Conservation (phyloP, 805 yeast species). For the Nakazawaea siamensis region DNA sequence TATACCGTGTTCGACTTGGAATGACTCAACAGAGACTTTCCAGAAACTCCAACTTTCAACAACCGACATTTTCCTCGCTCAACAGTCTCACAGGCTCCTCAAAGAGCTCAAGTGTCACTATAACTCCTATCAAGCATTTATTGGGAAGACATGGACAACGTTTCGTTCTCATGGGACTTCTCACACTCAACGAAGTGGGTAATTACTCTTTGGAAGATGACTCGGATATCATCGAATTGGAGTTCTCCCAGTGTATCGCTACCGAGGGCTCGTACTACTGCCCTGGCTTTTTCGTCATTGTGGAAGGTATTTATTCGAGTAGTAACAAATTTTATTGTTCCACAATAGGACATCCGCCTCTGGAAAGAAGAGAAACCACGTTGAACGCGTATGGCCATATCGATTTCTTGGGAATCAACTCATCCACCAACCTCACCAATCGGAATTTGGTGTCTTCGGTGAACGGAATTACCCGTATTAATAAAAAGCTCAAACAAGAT, state of each 20-base stretch:
- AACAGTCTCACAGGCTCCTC: slow-evolving; percentile 30
- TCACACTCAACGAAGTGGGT: slow-evolving; percentile 57
- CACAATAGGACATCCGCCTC: slow-evolving; percentile 79
- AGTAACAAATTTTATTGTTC: slow-evolving; percentile 67
- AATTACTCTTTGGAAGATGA: slow-evolving; percentile 76
- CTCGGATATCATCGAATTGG: slow-evolving; percentile 65
- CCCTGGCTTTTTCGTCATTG: slow-evolving; percentile 69
- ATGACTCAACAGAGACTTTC: slow-evolving; percentile 62
- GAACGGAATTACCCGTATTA: slow-evolving; percentile 41
- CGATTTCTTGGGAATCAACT: slow-evolving; percentile 39
- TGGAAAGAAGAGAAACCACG: slow-evolving; percentile 63
- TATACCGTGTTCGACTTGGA: slow-evolving; percentile 49
- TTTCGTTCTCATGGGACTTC: slow-evolving; percentile 72
- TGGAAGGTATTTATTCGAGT: slow-evolving; percentile 79
- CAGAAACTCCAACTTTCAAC: slow-evolving; percentile 70
- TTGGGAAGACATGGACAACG: slow-evolving; percentile 75
- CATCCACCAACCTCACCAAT: slow-evolving; percentile 6
- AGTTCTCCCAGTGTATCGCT: slow-evolving; percentile 52
- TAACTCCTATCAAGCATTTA: slow-evolving; percentile 75
- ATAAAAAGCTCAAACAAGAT: slow-evolving; percentile 46
- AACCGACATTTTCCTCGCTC: slow-evolving; percentile 32
- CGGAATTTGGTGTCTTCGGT: slow-evolving; percentile 5
- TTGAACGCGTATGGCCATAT: slow-evolving; percentile 68
- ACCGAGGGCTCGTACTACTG: slow-evolving; percentile 59
- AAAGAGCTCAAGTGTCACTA: slow-evolving; percentile 18